Base-by-base conservation (phyloP, 129 eudicot genomes). In the Apium graveolens region DNA sequence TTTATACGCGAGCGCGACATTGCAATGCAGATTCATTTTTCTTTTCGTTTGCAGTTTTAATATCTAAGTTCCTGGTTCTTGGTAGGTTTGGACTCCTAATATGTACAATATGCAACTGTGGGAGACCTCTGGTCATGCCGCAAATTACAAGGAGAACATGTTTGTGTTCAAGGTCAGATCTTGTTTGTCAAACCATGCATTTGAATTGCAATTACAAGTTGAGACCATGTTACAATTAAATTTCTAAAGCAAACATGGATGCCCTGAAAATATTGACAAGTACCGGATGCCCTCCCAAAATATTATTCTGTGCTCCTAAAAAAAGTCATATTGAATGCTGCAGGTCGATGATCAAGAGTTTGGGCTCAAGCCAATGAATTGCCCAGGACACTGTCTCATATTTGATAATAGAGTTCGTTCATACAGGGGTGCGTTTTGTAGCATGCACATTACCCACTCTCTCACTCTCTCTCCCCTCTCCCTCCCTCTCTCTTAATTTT, bases 61-160 rank as follows among this genome's bases (percentile, higher is more conserved):
- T 74, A 46, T 27, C n/a, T 57, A 38, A n/a, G n/a, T 76, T 42
- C 65, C 43, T 89, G 75, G 39, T n/a, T 66, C 46, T 80, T 82
- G 53, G 45, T 76, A 96, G 99, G 99, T 92, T 72, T 78, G 87
- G 68, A 85, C 88, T 73, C 99, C 99, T 37, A 96, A 92, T 83
- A 96, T 96, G 88, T 96, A 78, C 80, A 96, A 96, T 83, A 96
- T 96, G 99, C 90, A 92, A 77, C 86, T 96, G 42, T 96, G 99
- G 99, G 97, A 96, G 82, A 89, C 92, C 17, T 96, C 99, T 51
- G 99, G 99, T 17, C 99, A 96, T 84, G 97, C 99, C 53, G 97
- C 95, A 51, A 96, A 96, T 81, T 96, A 96, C 83, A 92, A 86
- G 83, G 97, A 96, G 81, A 96, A 96, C 81, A 96, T 96, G 97